Conservation (phyloP, 768 basidiomycete genomes). For the Amanita phalloides region DNA sequence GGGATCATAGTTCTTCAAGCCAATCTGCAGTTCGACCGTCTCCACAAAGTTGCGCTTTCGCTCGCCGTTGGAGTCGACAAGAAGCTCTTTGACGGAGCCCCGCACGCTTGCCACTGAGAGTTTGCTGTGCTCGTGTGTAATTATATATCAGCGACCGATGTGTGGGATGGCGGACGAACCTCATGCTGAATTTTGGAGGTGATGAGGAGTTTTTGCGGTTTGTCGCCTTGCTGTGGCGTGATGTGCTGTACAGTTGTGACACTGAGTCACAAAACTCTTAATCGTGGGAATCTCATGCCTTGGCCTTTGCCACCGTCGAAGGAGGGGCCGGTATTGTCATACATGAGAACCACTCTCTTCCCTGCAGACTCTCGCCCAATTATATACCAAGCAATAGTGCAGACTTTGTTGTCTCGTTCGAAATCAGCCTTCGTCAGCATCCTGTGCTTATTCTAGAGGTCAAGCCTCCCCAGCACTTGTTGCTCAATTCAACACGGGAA, state of each 20-base stretch:
- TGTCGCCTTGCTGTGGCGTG: not conserved
- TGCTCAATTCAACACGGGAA: no score
- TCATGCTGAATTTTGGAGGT: not conserved
- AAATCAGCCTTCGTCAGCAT: no score
- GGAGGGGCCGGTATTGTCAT: no score
- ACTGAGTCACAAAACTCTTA: not conserved
- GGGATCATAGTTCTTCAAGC: constrained; percentile 98
- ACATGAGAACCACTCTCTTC: no score
- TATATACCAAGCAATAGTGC: no score
- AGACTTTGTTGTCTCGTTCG: no score
- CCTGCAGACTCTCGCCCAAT: no score
- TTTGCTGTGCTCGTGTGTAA: constrained; percentile 37
- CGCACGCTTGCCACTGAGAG: constrained; percentile 99
- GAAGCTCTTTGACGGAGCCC: constrained; percentile 88
- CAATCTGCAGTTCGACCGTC: constrained; percentile 94
- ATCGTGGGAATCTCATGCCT: no score
- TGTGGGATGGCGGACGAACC: not conserved
- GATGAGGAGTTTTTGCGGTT: not conserved
- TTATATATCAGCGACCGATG: not conserved
- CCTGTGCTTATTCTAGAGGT: no score
- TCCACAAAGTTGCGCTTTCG: constrained; percentile 92
- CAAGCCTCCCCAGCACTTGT: no score
- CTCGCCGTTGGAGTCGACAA: constrained; percentile 75
- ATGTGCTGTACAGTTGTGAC: not conserved
- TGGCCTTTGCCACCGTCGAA: no score